Base-by-base conservation (phyloP, 2,329 filamentous ascomycete species). In the Trichothecium roseum region DNA sequence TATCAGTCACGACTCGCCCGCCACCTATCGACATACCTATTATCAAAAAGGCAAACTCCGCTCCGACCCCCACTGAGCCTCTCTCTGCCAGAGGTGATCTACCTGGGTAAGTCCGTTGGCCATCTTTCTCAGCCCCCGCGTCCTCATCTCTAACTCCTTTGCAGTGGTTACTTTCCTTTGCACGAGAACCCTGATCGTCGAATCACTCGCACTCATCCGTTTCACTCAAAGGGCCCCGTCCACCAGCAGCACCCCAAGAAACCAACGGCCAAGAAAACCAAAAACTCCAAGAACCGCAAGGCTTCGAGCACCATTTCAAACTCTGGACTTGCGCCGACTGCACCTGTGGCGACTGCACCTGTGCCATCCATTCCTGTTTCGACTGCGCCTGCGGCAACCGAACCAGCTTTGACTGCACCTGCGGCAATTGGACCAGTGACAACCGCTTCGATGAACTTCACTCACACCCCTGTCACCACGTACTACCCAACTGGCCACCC, bases 81-180 rank as follows among this genome's bases (percentile, higher is more conserved):
- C 53, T 78, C 16, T 74, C 73, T 18, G 74, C 68, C 30, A 62
- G 74, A 37, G 74, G 74, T 35, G 74, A 78, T 51, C 48, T 73
- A 34, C 63, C 62, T 49, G 72, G 73, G 74, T 78, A 66, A 50
- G 67, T 60, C 8, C n/a, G 30, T 28, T 28, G 15, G 12, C 30
- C 28, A 22, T 28, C 35, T 30, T 20, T 15, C 22, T 14, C 6
- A 35, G 13, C 12, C 24, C 10, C 34, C 29, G 31, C 17, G 18
- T 30, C 18, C 26, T 26, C 8, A 14, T 29, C 41, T 43, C n/a
- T 10, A 45, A 29, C 27, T 16, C 32, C 18, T 26, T 3, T 6
- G 26, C 44, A 78, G 74, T 50, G 73, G 68, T 18, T 78, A 78
- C 46, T 78, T 78, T 44, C 72, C 73, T 14, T 53, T 69, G 22